Percentiles rank a stretch among this genome's conserved stretches.
These are phyloP conservation scores for Platismatia glauca DNA, from an alignment of 495 filamentous ascomycete genomes.

Conservation along the genomic window DNA sequence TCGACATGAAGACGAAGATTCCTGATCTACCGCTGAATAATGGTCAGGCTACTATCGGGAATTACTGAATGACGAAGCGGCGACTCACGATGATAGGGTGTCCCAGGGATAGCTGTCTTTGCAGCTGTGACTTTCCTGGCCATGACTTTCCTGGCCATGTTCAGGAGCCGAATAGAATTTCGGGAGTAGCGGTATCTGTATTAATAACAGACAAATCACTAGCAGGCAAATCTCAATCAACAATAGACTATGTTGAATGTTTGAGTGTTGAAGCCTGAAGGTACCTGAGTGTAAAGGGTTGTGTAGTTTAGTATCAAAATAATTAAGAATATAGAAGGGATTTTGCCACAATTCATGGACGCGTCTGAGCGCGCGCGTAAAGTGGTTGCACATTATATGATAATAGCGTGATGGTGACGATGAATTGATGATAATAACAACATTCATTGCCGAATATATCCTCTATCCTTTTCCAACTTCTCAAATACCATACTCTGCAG, in stretches of 20 bases:
- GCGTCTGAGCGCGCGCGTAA: not conserved
- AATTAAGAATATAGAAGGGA: too few relatives aligned
- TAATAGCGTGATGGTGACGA: too few relatives aligned
- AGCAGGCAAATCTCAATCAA: not conserved
- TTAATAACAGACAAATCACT: not conserved
- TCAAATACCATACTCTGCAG: too few relatives aligned
- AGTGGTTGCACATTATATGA: too few relatives aligned
- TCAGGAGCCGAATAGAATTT: not conserved
- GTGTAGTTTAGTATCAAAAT: too few relatives aligned
- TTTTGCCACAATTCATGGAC: not conserved
- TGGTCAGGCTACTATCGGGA: not conserved
- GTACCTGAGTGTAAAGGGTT: not conserved
- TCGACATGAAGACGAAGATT: not conserved
- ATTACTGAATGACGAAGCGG: not conserved
- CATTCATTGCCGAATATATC: too few relatives aligned
- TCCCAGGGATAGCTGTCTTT: not conserved
- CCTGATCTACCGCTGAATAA: not conserved
- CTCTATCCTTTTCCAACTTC: too few relatives aligned
- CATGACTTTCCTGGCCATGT: constrained; percentile 9
- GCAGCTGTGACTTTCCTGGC: constrained; percentile 1
- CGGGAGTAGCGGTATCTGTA: not conserved
- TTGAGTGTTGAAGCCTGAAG: not conserved
- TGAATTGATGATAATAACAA: too few relatives aligned
- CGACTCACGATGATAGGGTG: constrained; percentile 2
- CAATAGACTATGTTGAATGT: not conserved